phyloP scores from a whole-genome alignment of 139 green algal genomes.

The Chlorella sp. region DNA sequence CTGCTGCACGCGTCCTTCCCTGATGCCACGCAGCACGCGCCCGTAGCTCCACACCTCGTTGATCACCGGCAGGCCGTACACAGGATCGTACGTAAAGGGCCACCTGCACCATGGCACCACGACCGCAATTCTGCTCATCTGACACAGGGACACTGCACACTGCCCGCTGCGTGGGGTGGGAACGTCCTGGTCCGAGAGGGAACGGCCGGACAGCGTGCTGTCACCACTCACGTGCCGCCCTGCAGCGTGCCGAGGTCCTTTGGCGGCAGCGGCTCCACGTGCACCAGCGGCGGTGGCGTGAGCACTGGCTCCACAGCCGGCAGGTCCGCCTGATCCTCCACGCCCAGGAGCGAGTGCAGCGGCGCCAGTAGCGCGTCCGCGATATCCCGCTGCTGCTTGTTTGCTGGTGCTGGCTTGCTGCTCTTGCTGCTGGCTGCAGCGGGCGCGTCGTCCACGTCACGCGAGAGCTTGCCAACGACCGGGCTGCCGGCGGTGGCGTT shows the following conservation, averaged over 20 bases:
- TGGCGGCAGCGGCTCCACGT: conserved; percentile 24
- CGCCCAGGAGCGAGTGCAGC: no score
- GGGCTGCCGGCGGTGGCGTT: no score
- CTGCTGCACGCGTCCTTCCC: conserved; percentile 33
- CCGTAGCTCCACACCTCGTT: conserved; percentile 40
- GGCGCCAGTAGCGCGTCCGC: no score
- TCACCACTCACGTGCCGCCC: conserved; percentile 22
- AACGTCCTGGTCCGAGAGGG: neutral
- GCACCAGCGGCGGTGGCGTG: neutral
- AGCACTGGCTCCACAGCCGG: conserved; percentile 7
- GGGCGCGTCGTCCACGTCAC: no score
- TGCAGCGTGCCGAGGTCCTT: conserved; percentile 42
- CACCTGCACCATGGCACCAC: conserved; percentile 15
- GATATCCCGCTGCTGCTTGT: no score
- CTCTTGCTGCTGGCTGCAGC: no score
- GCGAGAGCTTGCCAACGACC: no score
- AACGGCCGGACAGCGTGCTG: neutral
- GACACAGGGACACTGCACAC: neutral
- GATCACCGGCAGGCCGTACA: conserved; percentile 52
- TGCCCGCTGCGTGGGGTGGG: neutral
- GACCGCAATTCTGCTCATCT: neutral
- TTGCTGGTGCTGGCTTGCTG: no score
- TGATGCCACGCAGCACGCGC: conserved; percentile 59
- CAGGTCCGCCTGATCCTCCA: no score
- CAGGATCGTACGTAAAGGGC: conserved; percentile 49